phyloP scores from a whole-genome alignment of 257 asterid genomes.

The Solanum medicagineum region DNA sequence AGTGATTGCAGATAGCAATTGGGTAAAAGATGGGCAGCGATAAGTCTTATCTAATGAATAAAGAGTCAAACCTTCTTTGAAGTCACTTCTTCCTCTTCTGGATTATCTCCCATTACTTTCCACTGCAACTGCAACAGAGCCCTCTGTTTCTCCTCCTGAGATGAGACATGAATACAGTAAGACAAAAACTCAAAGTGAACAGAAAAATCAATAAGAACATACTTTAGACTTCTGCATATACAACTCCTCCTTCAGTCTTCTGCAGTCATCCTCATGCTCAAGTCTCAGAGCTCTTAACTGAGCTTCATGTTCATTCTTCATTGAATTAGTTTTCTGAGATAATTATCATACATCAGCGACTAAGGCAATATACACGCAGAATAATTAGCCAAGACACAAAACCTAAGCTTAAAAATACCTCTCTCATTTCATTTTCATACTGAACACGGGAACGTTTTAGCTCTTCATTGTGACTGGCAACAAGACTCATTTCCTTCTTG shows the following conservation, averaged over 20 bases:
- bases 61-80: slow-evolving; percentile 66
- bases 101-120: slow-evolving; percentile 85
- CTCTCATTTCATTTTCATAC: slow-evolving; percentile 78
- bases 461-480: slow-evolving; percentile 60
- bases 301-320: slow-evolving; percentile 75
- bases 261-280: slow-evolving; percentile 86
- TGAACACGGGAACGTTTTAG: slow-evolving; percentile 48
- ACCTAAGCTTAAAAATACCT: slow-evolving; percentile 21
- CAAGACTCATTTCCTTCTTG: slow-evolving; percentile 47
- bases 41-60: not conserved
- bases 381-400: not conserved
- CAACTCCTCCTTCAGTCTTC: slow-evolving; percentile 79
- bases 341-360: not conserved
- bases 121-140: slow-evolving; percentile 84
- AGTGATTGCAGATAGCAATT: not conserved
- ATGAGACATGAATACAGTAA: slow-evolving; percentile 10
- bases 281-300: slow-evolving; percentile 69
- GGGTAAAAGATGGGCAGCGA: not conserved
- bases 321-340: slow-evolving; percentile 54
- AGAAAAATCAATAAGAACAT: slow-evolving; percentile 8
- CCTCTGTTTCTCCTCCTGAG: slow-evolving; percentile 91
- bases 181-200: not conserved
- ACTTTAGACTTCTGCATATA: slow-evolving; percentile 75
- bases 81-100: slow-evolving; percentile 88
- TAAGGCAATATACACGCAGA: not conserved